Conservation (phyloP, 2,329 filamentous ascomycete species). For the Arachnomyces sp. region DNA sequence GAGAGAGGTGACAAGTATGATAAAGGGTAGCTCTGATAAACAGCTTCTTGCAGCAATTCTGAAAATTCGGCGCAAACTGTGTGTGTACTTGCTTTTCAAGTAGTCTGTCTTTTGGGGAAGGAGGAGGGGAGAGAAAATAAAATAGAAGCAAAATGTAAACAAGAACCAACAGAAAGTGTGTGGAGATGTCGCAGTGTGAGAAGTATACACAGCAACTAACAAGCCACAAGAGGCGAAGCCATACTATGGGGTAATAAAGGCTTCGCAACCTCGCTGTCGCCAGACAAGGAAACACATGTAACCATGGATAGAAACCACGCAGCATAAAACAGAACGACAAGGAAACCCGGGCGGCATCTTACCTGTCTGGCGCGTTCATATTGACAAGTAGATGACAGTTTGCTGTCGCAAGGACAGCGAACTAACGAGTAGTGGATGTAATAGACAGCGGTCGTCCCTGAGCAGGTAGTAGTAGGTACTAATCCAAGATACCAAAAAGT, state of each 20-base stretch:
- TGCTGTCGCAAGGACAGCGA: no score
- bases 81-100: no score
- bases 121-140: neutral
- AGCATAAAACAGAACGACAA: constrained; percentile 4
- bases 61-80: no score
- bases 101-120: neutral
- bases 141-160: neutral
- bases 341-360: constrained; percentile 19
- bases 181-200: neutral
- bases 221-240: no score
- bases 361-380: constrained; percentile 51
- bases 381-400: no score
- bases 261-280: neutral
- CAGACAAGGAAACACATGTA: no score
- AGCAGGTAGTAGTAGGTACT: no score
- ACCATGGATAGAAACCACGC: neutral
- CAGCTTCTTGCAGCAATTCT: no score
- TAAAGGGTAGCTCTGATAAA: neutral
- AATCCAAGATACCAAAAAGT: no score
- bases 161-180: neutral
- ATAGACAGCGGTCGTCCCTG: no score
- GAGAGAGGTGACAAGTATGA: neutral
- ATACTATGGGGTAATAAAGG: neutral
- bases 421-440: no score
- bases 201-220: no score